These are phyloP conservation scores for Candida patagonica DNA, from an alignment of 805 yeast species.

Conservation along the genomic window DNA sequence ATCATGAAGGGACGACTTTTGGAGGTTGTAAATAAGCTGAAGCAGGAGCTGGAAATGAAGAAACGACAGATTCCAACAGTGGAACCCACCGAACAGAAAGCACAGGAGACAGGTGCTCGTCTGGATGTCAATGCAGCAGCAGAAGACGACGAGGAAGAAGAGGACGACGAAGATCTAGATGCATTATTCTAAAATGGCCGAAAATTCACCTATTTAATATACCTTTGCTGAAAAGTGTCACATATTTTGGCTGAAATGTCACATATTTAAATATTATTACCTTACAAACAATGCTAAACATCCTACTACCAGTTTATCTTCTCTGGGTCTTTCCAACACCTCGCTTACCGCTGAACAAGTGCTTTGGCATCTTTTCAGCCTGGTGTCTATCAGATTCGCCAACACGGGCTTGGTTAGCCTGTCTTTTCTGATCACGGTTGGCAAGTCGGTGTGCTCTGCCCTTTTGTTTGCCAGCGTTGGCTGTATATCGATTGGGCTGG, in stretches of 20 bases:
- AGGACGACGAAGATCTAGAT: conserved; percentile 40
- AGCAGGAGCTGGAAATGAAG: conserved; percentile 75
- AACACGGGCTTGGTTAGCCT: conserved; percentile 83
- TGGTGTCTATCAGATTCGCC: conserved; percentile 96
- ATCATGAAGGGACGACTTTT: conserved; percentile 79
- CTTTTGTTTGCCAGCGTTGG: conserved; percentile 67
- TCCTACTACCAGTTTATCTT: conserved; percentile 40
- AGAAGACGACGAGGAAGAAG: conserved; percentile 34
- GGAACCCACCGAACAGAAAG: conserved; percentile 26
- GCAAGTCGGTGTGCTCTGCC: conserved; percentile 78
- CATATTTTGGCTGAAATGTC: too few species aligned
- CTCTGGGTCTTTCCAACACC: conserved; percentile 88
- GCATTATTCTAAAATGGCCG: conserved; percentile 30
- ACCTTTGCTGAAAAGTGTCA: too few species aligned
- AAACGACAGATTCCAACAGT: conserved; percentile 44
- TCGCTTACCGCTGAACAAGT: conserved; percentile 92
- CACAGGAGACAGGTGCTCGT: conserved; percentile 22
- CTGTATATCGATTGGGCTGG: conserved; percentile 70
- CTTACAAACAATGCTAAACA: neutral
- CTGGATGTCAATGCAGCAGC: conserved; percentile 30
- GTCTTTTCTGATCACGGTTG: conserved; percentile 84
- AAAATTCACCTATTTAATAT: too few species aligned
- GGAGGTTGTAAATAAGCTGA: conserved; percentile 68
- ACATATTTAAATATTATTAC: neutral
- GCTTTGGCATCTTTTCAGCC: conserved; percentile 81